These are phyloP conservation scores for Aspergillus neoniger DNA, from an alignment of 2,329 filamentous ascomycete species.

Conservation along the genomic window DNA sequence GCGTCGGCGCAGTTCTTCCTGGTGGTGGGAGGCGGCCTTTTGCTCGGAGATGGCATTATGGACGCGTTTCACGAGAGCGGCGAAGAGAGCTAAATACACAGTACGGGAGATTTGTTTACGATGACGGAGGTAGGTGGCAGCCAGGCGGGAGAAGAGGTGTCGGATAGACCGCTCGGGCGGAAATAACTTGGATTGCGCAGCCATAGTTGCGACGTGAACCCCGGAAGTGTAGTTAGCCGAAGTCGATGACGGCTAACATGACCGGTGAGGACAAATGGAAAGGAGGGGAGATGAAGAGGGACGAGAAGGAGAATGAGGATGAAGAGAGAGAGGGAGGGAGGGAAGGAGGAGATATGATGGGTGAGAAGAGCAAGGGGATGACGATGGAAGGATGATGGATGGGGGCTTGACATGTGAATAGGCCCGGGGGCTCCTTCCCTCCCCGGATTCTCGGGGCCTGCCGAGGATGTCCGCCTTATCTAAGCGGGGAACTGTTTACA, in stretches of 20 bases:
- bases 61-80: conserved; percentile 81
- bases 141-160: conserved; percentile 66
- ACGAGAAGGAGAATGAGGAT: neutral
- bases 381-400: neutral
- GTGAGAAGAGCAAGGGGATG: neutral
- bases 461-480: conserved; percentile 16
- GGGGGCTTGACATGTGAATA: conserved; percentile 23
- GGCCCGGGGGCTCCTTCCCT: neutral
- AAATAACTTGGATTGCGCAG: conserved; percentile 71
- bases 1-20: conserved; percentile 62
- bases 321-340: neutral
- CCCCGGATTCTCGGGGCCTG: conserved; percentile 17
- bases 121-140: conserved; percentile 73
- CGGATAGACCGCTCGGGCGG: conserved; percentile 66
- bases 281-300: neutral
- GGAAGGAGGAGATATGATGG: neutral
- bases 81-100: conserved; percentile 78
- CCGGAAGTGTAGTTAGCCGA: conserved; percentile 19
- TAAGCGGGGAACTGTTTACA: conserved; percentile 6
- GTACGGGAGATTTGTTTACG: conserved; percentile 79
- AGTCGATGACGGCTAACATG: conserved; percentile 26
- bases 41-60: conserved; percentile 91
- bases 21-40: conserved; percentile 75
- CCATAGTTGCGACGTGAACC: conserved; percentile 56
- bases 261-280: conserved; percentile 7